Evolutionary conservation across 2,329 filamentous ascomycete species (phyloP), one percentile per base, ranked within the genome.

Genomic region (Aspergillus costaricaensis): DNA sequence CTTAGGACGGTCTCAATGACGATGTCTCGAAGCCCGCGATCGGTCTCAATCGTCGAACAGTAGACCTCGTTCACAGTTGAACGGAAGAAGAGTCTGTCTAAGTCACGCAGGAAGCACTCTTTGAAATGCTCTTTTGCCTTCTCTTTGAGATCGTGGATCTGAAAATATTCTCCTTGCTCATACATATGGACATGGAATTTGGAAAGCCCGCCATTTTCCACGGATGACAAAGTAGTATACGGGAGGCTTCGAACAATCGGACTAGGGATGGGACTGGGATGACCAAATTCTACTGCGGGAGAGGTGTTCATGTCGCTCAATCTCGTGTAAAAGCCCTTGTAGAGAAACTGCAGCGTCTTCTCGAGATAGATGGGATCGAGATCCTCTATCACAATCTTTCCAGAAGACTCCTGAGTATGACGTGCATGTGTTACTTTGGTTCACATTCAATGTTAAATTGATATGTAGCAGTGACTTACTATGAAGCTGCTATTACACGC

Each of bases 131-230:
- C 27, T 32, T 57, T 57, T 10, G 43, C 54, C 27, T 50, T 57
- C 7, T 23, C 54, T 7, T 38, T 36, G 8, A 57, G 23, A 15
- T 17, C 43, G 17, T 57, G 27, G 3, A 57, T 30, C 27, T 49
- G 43, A 17, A 57, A 57, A n/a, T 57, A 57, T 7, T 32, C 25
- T n/a, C 54, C 54, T 39, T 48, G 43, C n/a, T 43, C 17, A 14
- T 57, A 57, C 30, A 57, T 57, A 14, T 36, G 43, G 3, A 32
- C 54, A 19, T 50, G 43, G 17, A 44, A 44, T 12, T 12, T 44
- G 2, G 41, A 10, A 10, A 10, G 9, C 6, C 7, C n/a, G 10
- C 17, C 7, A 12, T 21, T 21, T 44, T 9, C 27, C 27, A 10
- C 17, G n/a, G 17, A 21, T 21, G 27, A 30, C 27, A 30, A 12